These are phyloP conservation scores for Talaromyces sp. DNA, from an alignment of 2,329 filamentous ascomycete species.

Conservation along the genomic window DNA sequence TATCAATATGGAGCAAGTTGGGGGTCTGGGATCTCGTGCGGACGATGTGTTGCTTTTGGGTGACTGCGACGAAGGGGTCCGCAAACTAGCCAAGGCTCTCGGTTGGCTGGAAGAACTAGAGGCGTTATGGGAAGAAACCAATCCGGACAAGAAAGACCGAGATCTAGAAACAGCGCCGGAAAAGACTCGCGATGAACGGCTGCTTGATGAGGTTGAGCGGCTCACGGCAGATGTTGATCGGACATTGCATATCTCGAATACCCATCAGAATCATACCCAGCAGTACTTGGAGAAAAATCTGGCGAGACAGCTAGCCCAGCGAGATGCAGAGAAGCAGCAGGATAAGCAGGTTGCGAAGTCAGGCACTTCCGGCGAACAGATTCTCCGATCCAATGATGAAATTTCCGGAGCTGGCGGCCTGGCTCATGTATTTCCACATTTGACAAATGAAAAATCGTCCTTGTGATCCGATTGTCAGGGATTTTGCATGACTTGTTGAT, in stretches of 20 bases:
- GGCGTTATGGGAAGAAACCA: slow-evolving; percentile 65
- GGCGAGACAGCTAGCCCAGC: background rate
- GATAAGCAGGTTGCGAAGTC: background rate
- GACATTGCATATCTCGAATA: slow-evolving; percentile 49
- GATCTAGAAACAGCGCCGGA: slow-evolving; percentile 35
- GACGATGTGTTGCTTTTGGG: slow-evolving; percentile 85
- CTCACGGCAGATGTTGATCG: slow-evolving; percentile 58
- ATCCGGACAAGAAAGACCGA: slow-evolving; percentile 58
- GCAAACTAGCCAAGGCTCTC: slow-evolving; percentile 71
- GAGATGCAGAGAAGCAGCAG: background rate
- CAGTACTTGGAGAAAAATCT: slow-evolving; percentile 27
- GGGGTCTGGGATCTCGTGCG: slow-evolving; percentile 67
- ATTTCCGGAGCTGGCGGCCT: slow-evolving; percentile 23
- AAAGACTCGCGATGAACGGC: slow-evolving; percentile 52
- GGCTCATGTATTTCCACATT: slow-evolving; percentile 38
- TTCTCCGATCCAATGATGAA: slow-evolving; percentile 1
- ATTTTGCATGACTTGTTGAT: background rate
- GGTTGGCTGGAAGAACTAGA: slow-evolving; percentile 88
- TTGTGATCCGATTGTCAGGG: background rate
- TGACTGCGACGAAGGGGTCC: slow-evolving; percentile 78
- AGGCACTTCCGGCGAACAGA: background rate
- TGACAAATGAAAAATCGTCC: slow-evolving; percentile 22
- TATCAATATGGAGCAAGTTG: slow-evolving; percentile 83
- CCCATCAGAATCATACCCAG: slow-evolving; percentile 43
- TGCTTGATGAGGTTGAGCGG: slow-evolving; percentile 58